Base-by-base conservation (phyloP, 2,329 filamentous ascomycete genomes). In the Monosporascus sp. region DNA sequence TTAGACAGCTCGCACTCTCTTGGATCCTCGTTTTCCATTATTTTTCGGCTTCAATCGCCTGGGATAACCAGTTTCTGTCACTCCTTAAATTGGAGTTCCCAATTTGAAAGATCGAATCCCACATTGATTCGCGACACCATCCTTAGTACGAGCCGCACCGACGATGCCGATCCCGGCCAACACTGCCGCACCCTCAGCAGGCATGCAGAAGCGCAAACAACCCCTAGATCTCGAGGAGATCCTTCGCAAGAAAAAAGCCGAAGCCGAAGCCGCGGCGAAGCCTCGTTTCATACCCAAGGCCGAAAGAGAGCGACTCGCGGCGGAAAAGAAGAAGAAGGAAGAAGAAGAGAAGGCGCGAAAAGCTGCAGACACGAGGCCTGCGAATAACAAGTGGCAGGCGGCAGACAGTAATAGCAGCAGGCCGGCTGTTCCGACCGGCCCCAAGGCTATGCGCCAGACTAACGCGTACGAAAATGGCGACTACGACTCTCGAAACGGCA, bases 151-250 rank as follows among this genome's bases (percentile, higher is more conserved):
- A 43, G 5, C 40, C 7, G 22, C 40, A 17, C 20, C 15, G 26
- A 11, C n/a, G 38, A 35, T 18, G 40, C 44, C 44, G 2, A 41
- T 51, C 11, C 50, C 31, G 5, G 31, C 31, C 31, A 35, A 35
- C 31, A 14, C 31, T 35, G 11, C 31, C 31, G 31, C 31, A 2
- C 31, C 11, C 31, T 35, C 31, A 35, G 31, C 31, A 35, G 46
- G 5, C 43, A 46, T 46, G 43, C 20, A 46, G 17, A 58, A 53
- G 31, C 61, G 58, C 51, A 69, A 66, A 56, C 65, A 66, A 7
- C 88, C 88, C 8, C 75, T 96, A 48, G 92, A 90, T 67, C 86
- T 96, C 53, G 91, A 96, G 70, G 89, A 96, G 63, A 80, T 96
- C 5, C 73, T 96, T 22, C 84, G 85, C 60, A 88, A 92, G 73